Percentiles rank a stretch among this genome's conserved stretches.
phyloP scores from a whole-genome alignment of 768 basidiomycete genomes.

The Paxillus rubicundulus region DNA sequence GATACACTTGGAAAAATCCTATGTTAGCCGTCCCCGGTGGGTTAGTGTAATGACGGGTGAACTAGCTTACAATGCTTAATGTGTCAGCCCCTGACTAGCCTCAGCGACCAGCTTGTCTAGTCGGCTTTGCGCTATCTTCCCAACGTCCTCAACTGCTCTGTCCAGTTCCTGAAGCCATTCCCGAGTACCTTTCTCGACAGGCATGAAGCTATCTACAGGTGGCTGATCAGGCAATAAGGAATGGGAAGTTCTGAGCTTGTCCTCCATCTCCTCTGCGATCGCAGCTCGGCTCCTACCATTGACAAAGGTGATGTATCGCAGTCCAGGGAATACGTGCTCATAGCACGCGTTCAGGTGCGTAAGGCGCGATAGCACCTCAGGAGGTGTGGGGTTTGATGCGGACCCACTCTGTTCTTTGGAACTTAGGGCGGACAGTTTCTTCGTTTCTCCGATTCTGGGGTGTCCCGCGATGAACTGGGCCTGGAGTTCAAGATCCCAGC shows the following conservation, averaged over 20 bases:
- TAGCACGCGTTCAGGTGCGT: constrained; percentile 75
- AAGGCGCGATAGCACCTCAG: constrained; percentile 71
- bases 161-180: constrained; percentile 67
- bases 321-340: constrained; percentile 65
- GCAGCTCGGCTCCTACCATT: constrained; percentile 72
- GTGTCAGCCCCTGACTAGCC: not conserved
- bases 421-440: constrained; percentile 71
- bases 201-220: constrained; percentile 35
- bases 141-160: constrained; percentile 73
- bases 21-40: too few species aligned
- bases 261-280: constrained; percentile 82
- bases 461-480: constrained; percentile 77
- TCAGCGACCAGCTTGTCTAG: constrained; percentile 34
- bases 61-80: not conserved
- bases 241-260: constrained; percentile 50
- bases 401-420: constrained; percentile 72
- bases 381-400: constrained; percentile 52
- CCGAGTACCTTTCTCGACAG: constrained; percentile 37
- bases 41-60: not conserved
- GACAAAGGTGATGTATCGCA: constrained; percentile 91
- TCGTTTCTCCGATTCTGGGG: constrained; percentile 85
- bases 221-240: constrained; percentile 41
- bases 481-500: constrained; percentile 50
- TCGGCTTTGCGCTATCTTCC: constrained; percentile 72
- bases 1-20: not conserved